Base-by-base conservation (phyloP, 495 filamentous ascomycete species). In the Aspergillus ostianus region DNA sequence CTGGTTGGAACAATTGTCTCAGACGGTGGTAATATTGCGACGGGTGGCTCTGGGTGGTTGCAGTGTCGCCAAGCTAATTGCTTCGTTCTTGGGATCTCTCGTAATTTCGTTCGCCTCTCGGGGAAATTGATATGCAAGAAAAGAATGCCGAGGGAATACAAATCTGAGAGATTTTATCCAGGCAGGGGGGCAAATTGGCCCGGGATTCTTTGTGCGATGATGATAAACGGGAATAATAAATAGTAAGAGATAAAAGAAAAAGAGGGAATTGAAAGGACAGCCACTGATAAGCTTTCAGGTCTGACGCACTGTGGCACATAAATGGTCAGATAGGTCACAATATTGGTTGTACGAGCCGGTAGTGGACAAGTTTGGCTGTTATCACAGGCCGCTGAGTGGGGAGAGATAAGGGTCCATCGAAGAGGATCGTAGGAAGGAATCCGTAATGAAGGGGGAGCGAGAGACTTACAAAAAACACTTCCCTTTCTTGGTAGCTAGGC, bases 371-470 rank as follows among this genome's bases (percentile, higher is more conserved):
- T 48, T 29, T 47, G 23, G 47, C 30, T 19, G 61, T 63, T 70
- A 68, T 73, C 68, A 63, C 53, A 26, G 56, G 58, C 9, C 50
- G 48, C 29, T 68, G 64, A 68, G 67, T 68, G 66, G 68, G 64
- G 66, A 55, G 58, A 73, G 71, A 73, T 73, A 73, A 73, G 71
- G 55, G n/a, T 3, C 23, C 50, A 52, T n/a, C 20, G 27, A 32
- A 10, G 47, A 20, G 18, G 47, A 20, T 49, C 47, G 47, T 10
- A 19, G 10, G 17, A 41, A 19, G 49, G 41, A 45, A 57, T 55
- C 29, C 53, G 57, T 23, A 55, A 62, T 41, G 47, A 13, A 56
- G 53, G 44, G 51, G 57, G 45, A 59, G 19, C 32, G 48, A 56
- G 27, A 56, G 55, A 27, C 13, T 26, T 29, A 54, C 32, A 36